phyloP scores from a whole-genome alignment of 306 rosid species.

The Mimosa bimucronata region DNA sequence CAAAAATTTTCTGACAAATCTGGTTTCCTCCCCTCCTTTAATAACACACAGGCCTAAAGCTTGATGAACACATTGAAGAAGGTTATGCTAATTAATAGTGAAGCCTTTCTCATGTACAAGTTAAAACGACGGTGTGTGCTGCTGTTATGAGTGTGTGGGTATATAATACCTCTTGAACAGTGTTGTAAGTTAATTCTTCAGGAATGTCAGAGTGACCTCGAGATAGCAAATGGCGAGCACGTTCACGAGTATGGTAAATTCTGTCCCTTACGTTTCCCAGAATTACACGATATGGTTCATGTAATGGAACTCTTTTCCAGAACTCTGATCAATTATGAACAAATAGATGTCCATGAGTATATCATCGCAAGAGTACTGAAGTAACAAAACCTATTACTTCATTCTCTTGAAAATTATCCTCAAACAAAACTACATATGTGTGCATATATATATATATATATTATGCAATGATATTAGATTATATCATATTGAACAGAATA shows the following conservation, averaged over 20 bases:
- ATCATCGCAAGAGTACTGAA: neutral
- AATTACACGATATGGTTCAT: slow-evolving; percentile 86
- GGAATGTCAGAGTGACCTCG: slow-evolving; percentile 81
- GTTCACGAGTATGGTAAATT: slow-evolving; percentile 93
- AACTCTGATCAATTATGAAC: slow-evolving; percentile 54
- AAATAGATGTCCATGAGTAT: slow-evolving; percentile 11
- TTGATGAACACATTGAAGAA: neutral
- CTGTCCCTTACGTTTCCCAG: slow-evolving; percentile 82
- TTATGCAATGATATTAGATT: neutral
- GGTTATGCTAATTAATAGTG: neutral
- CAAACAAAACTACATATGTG: neutral
- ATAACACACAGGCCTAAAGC: no score
- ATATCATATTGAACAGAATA: neutral
- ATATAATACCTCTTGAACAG: slow-evolving; percentile 63
- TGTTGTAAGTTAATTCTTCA: slow-evolving; percentile 71
- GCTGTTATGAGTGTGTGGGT: neutral
- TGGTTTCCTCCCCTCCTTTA: no score
- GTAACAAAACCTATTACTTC: neutral
- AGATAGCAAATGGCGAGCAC: slow-evolving; percentile 81
- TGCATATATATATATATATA: no score
- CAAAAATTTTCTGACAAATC: no score
- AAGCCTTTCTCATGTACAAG: neutral
- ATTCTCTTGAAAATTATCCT: neutral
- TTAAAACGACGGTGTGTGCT: no score
- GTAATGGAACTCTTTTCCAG: slow-evolving; percentile 84